Base-by-base conservation (phyloP, 2,329 filamentous ascomycete genomes). In the Alternaria angustiovoidea region DNA sequence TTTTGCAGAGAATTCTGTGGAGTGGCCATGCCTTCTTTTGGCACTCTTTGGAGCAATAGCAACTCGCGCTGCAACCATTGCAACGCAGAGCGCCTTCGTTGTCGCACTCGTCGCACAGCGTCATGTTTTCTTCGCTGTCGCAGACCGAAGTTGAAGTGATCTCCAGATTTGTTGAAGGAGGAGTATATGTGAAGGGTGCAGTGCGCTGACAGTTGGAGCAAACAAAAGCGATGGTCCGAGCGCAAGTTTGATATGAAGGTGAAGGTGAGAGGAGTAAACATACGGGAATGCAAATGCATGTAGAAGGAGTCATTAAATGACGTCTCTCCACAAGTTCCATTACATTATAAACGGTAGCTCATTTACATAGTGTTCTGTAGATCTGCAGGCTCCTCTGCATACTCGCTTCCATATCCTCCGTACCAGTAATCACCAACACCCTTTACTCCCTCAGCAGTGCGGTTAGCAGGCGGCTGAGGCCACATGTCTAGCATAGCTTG, bases 401-500 rank as follows among this genome's bases (percentile, higher is more conserved):
- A 53, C 2, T 24, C 51, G 20, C 56, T 51, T 8, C 67, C 69
- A 52, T 62, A 73, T 1, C 69, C 71, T 2, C 55, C 63, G 8
- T 64, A 63, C 57, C 70, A 73, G 56, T 74, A 74, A 7, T 59
- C 62, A 20, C 64, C 63, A 49, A 67, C 42, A 5, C 63, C 66
- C 51, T 49, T 58, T 0, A 70, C 66, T 3, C 66, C 68, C 34
- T 67, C 61, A n/a, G 55, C 54, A 2, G 57, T 71, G 46, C 70
- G 63, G 47, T 73, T 70, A 7, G 60, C 58, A 22, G 67, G 64
- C 28, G 71, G 67, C 53, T 72, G 66, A 12, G 73, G 74, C 74
- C 74, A 77, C 32, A 65, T 49, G 30, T 74, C 74, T 38, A 75
- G 52, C 42, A 69, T 36, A n/a, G 47, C 51, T 51, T 70, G 38